Conservation (phyloP, 2,329 filamentous ascomycete species). For the Microdochium bolleyi region DNA sequence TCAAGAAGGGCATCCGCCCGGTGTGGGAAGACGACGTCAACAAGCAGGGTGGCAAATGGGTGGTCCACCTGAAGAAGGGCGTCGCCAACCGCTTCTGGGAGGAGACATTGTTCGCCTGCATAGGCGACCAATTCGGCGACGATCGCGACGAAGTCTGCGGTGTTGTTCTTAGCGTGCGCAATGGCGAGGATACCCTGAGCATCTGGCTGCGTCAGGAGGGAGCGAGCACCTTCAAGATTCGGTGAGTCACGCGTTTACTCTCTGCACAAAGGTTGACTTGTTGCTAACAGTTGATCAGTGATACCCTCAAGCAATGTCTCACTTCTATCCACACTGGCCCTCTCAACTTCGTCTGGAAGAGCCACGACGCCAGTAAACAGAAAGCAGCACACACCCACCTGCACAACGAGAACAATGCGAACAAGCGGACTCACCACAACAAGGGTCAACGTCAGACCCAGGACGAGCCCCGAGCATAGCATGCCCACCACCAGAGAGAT, state of each 20-base stretch:
- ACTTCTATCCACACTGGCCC: conserved; percentile 63
- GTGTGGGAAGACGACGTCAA: conserved; percentile 99
- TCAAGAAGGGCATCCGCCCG: conserved; percentile 91
- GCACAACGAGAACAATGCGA: conserved; percentile 20
- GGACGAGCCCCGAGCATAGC: conserved; percentile 20
- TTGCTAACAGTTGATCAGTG: conserved; percentile 43
- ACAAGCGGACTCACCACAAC: conserved; percentile 22
- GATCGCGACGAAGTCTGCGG: conserved; percentile 92
- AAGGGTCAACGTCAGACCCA: conserved; percentile 16
- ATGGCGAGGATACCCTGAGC: conserved; percentile 93
- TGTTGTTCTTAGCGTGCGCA: conserved; percentile 86
- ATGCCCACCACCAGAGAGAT: not conserved
- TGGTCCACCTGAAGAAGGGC: conserved; percentile 92
- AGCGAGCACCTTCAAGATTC: conserved; percentile 90
- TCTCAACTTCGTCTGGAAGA: conserved; percentile 91
- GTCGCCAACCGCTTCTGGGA: conserved; percentile 97
- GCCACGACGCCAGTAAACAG: conserved; percentile 89
- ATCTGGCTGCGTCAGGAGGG: conserved; percentile 96
- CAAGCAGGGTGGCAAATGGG: conserved; percentile 94
- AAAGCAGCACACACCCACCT: conserved; percentile 50
- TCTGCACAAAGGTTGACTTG: conserved; percentile 1
- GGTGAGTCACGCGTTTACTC: conserved; percentile 46
- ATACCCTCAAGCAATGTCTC: conserved; percentile 88
- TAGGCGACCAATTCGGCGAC: conserved; percentile 91
- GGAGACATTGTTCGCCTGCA: conserved; percentile 79